Conservation (phyloP, 306 rosid species). For the Notholithocarpus densiflorus region DNA sequence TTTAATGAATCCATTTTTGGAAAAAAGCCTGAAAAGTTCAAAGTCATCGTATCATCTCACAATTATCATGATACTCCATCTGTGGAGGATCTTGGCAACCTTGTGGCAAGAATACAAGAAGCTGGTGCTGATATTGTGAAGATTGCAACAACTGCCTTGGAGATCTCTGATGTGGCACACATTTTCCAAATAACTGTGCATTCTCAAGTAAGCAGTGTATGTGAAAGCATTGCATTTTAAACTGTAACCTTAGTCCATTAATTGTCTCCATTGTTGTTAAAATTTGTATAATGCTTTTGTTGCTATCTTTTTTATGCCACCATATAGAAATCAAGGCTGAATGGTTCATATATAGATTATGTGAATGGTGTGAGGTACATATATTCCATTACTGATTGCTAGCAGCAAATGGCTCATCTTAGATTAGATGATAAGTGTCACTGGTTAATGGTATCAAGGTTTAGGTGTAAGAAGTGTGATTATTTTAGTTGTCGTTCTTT, state of each 20-base stretch:
- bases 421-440: neutral
- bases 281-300: neutral
- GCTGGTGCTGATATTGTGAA: constrained; percentile 94
- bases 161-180: constrained; percentile 77
- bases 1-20: constrained; percentile 64
- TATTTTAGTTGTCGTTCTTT: neutral
- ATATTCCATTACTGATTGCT: neutral
- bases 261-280: neutral
- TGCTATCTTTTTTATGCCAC: neutral
- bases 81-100: constrained; percentile 85
- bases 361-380: neutral
- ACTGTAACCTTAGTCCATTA: neutral
- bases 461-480: neutral
- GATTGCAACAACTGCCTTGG: constrained; percentile 85
- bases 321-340: neutral
- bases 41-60: constrained; percentile 89
- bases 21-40: constrained; percentile 54
- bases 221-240: constrained; percentile 10
- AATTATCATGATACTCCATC: constrained; percentile 80
- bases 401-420: neutral
- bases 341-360: neutral
- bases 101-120: constrained; percentile 85
- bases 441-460: neutral
- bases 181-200: constrained; percentile 71
- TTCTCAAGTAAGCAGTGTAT: constrained; percentile 73